Evolutionary conservation across 78 protist species (phyloP).

Genomic region (Acrasis kona): DNA sequence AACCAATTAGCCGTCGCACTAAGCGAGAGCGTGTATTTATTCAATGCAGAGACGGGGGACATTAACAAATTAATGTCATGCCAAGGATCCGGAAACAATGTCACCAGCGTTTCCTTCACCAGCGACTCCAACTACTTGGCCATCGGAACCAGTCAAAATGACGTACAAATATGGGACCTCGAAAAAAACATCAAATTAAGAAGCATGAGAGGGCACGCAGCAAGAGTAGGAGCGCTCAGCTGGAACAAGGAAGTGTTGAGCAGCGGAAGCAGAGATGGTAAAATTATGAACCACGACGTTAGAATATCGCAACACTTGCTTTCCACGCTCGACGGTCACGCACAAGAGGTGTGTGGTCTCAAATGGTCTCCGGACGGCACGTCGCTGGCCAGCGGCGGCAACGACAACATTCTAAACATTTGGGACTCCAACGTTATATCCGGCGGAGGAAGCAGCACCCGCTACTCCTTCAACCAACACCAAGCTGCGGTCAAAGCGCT

Average conservation of each 20-base stretch:
- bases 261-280: constrained; percentile 79
- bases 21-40: constrained; percentile 85
- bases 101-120: constrained; percentile 82
- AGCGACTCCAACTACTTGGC: constrained; percentile 79
- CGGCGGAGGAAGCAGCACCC: constrained; percentile 18
- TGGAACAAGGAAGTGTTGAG: constrained; percentile 92
- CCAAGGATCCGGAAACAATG: constrained; percentile 32
- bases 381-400: constrained; percentile 97
- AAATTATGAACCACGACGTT: constrained; percentile 86
- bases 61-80: constrained; percentile 49
- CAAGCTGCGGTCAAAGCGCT: constrained; percentile 96
- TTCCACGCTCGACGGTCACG: constrained; percentile 57
- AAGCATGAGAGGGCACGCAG: constrained; percentile 82
- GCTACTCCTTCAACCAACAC: constrained; percentile 53
- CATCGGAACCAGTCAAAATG: constrained; percentile 79
- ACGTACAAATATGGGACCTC: constrained; percentile 88
- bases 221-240: constrained; percentile 89
- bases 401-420: constrained; percentile 93
- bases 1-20: constrained; percentile 94
- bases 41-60: constrained; percentile 87
- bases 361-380: constrained; percentile 91
- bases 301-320: constrained; percentile 47
- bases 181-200: constrained; percentile 46
- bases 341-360: constrained; percentile 95
- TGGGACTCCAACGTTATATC: constrained; percentile 57